A percentile compares a stretch with the other conserved stretches of the same genome.
Evolutionary conservation across 169 alveolate genomes (phyloP).

Genomic region (Plasmodium blacklocki): DNA sequence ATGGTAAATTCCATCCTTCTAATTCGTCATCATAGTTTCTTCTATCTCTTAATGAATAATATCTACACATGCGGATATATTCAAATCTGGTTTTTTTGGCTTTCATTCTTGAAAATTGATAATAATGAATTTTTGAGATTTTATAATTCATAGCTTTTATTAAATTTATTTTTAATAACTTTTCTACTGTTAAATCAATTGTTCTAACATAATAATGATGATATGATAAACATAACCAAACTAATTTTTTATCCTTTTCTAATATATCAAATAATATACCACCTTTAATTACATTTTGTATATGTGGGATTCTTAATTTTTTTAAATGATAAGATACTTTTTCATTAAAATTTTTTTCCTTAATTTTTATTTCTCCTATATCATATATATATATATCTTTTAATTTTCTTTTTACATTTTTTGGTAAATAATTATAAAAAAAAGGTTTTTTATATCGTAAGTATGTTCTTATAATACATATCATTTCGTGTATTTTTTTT

Average conservation of each 20-base stretch:
- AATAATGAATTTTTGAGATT: conserved; percentile 79
- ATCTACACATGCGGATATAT: conserved; percentile 85
- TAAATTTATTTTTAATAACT: conserved; percentile 74
- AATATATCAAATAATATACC: conserved; percentile 82
- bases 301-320: conserved; percentile 81
- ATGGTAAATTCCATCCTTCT: conserved; percentile 86
- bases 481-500: conserved; percentile 26
- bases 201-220: conserved; percentile 85
- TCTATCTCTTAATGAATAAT: conserved; percentile 81
- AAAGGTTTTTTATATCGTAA: conserved; percentile 52
- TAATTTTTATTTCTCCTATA: conserved; percentile 28
- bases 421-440: conserved; percentile 43
- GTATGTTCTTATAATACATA: conserved; percentile 29
- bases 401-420: conserved; percentile 31
- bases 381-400: conserved; percentile 12
- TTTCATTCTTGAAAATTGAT: conserved; percentile 87
- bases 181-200: conserved; percentile 82
- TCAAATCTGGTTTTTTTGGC: conserved; percentile 82
- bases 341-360: conserved; percentile 34
- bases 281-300: conserved; percentile 70
- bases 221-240: conserved; percentile 85
- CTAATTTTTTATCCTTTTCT: conserved; percentile 81
- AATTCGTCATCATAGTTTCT: conserved; percentile 81
- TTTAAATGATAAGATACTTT: conserved; percentile 82
- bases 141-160: conserved; percentile 81